phyloP scores from a whole-genome alignment of 495 filamentous ascomycete species.

The Annulohypoxylon maeteangense region DNA sequence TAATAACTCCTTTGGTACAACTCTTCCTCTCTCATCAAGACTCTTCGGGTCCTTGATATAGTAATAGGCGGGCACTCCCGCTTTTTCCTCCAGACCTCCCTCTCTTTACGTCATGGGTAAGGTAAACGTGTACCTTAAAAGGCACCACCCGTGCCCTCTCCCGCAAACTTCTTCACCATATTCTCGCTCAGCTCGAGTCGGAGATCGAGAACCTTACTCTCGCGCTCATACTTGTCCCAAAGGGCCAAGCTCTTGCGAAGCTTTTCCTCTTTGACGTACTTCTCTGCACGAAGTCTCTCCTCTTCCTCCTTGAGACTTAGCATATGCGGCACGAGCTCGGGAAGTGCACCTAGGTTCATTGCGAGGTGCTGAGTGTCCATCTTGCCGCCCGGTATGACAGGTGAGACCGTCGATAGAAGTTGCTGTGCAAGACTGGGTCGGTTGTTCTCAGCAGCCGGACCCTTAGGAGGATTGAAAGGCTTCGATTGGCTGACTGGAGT shows the following conservation, averaged over 20 bases:
- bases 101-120: neutral
- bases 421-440: conserved; percentile 55
- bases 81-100: neutral
- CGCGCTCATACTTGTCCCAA: conserved; percentile 58
- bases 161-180: conserved; percentile 56
- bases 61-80: neutral
- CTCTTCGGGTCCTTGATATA: neutral
- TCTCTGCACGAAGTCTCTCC: conserved; percentile 57
- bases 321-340: conserved; percentile 54
- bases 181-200: conserved; percentile 58
- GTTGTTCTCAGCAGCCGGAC: conserved; percentile 52
- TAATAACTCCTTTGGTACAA: neutral
- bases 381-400: conserved; percentile 57
- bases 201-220: conserved; percentile 56
- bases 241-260: conserved; percentile 53
- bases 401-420: conserved; percentile 54
- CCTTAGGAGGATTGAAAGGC: conserved; percentile 63
- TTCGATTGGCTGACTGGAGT: conserved; percentile 47
- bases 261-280: conserved; percentile 58
- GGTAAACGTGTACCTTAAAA: conserved; percentile 46
- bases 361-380: conserved; percentile 48
- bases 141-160: conserved; percentile 57
- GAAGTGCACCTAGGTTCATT: conserved; percentile 49
- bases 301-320: conserved; percentile 57
- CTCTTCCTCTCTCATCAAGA: neutral